phyloP scores from a whole-genome alignment of 2,329 filamentous ascomycete genomes.

The Penicillium sp. region DNA sequence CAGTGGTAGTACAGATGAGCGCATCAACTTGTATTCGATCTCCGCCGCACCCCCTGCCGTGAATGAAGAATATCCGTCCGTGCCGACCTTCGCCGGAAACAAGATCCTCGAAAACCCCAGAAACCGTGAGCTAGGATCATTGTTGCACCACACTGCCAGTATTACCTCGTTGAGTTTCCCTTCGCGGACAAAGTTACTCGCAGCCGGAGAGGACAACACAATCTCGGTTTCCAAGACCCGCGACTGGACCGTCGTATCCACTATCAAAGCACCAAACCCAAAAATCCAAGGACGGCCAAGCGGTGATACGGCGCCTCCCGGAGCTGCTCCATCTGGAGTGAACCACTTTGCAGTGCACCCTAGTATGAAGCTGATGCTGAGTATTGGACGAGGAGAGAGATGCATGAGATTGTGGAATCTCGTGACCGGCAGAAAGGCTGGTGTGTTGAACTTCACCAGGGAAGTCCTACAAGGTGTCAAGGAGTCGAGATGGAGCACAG shows the following conservation, averaged over 20 bases:
- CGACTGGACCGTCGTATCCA: constrained; percentile 80
- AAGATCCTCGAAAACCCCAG: constrained; percentile 73
- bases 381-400: constrained; percentile 77
- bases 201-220: constrained; percentile 81
- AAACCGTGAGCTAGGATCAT: constrained; percentile 77
- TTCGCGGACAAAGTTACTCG: constrained; percentile 75
- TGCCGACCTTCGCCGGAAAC: constrained; percentile 61
- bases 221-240: constrained; percentile 78
- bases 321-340: constrained; percentile 73
- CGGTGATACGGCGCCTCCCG: constrained; percentile 77
- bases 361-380: constrained; percentile 93
- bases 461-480: constrained; percentile 65
- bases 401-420: constrained; percentile 94
- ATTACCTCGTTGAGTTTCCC: constrained; percentile 76
- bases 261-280: constrained; percentile 79
- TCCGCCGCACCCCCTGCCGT: constrained; percentile 58
- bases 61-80: constrained; percentile 48
- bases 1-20: constrained; percentile 83
- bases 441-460: constrained; percentile 74
- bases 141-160: constrained; percentile 76
- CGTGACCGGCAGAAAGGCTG: constrained; percentile 90
- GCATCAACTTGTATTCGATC: constrained; percentile 87
- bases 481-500: constrained; percentile 65
- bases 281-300: constrained; percentile 71
- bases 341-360: constrained; percentile 95